Conservation (phyloP, 192 early-diverging fungal species). For the Coemansia sp. region DNA sequence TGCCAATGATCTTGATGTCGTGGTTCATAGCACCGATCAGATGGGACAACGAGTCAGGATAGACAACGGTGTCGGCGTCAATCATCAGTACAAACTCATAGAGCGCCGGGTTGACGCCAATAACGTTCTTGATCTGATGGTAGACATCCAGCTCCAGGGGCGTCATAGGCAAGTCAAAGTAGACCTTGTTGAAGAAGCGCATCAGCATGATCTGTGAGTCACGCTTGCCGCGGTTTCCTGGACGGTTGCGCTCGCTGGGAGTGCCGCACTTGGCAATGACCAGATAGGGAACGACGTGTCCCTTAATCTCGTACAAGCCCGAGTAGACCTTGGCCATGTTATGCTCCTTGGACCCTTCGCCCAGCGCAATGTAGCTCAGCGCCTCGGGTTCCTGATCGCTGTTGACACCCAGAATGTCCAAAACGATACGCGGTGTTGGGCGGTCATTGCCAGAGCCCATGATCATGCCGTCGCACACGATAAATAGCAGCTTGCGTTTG, state of each 20-base stretch:
- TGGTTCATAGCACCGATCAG: conserved; percentile 90
- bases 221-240: conserved; percentile 98
- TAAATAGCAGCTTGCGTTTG: conserved; percentile 96
- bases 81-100: conserved; percentile 99
- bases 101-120: conserved; percentile 94
- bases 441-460: conserved; percentile 96
- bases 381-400: conserved; percentile 83
- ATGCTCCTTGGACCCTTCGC: conserved; percentile 90
- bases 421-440: conserved; percentile 94
- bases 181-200: conserved; percentile 96
- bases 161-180: conserved; percentile 92
- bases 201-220: conserved; percentile 99
- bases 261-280: conserved; percentile 96
- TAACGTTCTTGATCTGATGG: conserved; percentile 99
- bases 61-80: conserved; percentile 95
- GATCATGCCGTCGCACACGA: conserved; percentile 97
- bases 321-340: conserved; percentile 98
- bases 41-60: conserved; percentile 88
- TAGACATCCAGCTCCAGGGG: conserved; percentile 97
- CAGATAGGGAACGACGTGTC: conserved; percentile 93
- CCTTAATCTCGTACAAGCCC: conserved; percentile 91
- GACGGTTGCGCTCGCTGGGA: conserved; percentile 80
- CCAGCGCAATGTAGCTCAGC: conserved; percentile 85
- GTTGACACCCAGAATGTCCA: conserved; percentile 95
- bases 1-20: conserved; percentile 90